Base-by-base conservation (phyloP, 345 rosid genomes). In the Lepidium aucheri region DNA sequence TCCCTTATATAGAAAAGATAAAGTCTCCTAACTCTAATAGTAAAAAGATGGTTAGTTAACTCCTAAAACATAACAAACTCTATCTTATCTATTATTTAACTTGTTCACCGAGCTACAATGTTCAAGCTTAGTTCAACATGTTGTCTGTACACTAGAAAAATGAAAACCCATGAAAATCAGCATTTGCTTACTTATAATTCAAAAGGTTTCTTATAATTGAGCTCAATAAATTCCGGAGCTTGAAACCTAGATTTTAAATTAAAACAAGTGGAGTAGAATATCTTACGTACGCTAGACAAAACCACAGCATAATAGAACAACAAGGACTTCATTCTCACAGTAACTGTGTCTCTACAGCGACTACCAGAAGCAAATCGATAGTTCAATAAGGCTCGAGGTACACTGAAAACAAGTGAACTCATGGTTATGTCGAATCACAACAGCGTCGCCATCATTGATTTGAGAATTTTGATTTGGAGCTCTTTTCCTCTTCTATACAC, bases 351-450 rank as follows among this genome's bases (percentile, higher is more conserved):
- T 52, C 47, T 44, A 66, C 65, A 60, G 41, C 75, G 56, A 10
- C 20, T 47, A 13, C 77, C 56, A 62, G 80, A 52, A n/a, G 75
- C 83, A 43, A 80, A 10, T 0, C 78, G 65, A 51, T 72, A 62
- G 40, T 75, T 76, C 0, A 4, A 77, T 49, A 58, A 8, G 0
- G 58, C 22, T 42, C 51, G 51, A 17, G 87, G 82, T 51, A 76
- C n/a, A 55, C 73, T 60, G 73, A 82, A 54, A 72, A 77, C 72
- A 59, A 85, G 22, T 49, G 80, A 77, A n/a, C 82, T 54, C 3
- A 88, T 70, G 68, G 89, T 84, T 41, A 78, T 5, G 72, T 82
- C 90, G 51, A 75, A 52, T 35, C 40, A 39, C 2, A 90, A 77
- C 4, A 77, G 67, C 2, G 90, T 80, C 42, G 83, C 83, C 91